Evolutionary conservation across 208 protist species (phyloP), one percentile per base, ranked within the genome.

Genomic region (Perkinsela sp.): DNA sequence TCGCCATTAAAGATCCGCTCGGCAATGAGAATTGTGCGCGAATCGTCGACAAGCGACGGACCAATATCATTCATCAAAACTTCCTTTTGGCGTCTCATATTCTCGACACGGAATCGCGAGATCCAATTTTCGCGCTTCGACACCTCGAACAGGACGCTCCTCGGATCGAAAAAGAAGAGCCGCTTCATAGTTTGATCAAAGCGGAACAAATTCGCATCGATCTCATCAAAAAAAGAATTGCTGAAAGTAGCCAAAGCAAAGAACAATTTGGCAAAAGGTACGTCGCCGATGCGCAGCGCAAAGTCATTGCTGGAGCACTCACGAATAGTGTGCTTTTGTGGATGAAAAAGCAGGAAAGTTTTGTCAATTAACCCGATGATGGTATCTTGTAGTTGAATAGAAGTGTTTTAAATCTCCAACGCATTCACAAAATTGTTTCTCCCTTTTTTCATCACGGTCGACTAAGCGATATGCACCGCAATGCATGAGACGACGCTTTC

Each of bases 1-100:
- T 92, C 76, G 81, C 78, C 29, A 89, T 92, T 22, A 88, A 89
- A 66, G 86, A 92, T 68, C 86, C 86, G 0, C 90, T 86, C 68
- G 82, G 86, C 2, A 70, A 88, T 1, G 86, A 92, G 71, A 92
- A 89, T 68, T 85, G 89, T 74, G 84, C 72, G 13, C 77, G 86
- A 16, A 92, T 89, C 72, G 75, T 92, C 13, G 40, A 57, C 22
- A 22, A 6, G 6, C 40, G 22, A 22, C 40, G 40, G 40, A 22
- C 40, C 13, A 57, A 57, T 6, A 57, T 57, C 40, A 57, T 57
- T 57, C 40, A 57, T n/a, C 40, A 57, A 22, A 57, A 57, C 40
- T 57, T 57, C 40, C 13, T 22, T 6, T 22, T 57, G 13, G 40
- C 40, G 22, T 57, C 40, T 6, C 40, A 57, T 57, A 57, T 22